Evolutionary conservation across 2,329 filamentous ascomycete genomes (phyloP).

Genomic region (Aspergillus eucalypticola): DNA sequence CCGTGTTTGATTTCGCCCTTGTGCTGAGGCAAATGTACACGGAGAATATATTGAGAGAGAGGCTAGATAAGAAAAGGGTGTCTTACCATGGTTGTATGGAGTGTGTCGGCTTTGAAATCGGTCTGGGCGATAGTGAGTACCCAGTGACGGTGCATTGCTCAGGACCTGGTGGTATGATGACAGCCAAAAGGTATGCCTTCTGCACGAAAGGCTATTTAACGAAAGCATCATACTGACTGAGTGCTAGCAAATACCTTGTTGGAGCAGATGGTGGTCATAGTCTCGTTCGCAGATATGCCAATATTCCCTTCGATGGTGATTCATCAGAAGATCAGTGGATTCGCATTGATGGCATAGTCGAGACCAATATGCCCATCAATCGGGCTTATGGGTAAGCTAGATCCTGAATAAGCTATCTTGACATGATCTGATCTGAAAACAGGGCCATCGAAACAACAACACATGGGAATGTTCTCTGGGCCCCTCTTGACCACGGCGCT

Average conservation of each 20-base stretch:
- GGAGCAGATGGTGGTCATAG: slow-evolving; percentile 10
- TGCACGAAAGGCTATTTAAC: background rate
- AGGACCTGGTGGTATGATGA: background rate
- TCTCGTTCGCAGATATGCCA: slow-evolving; percentile 5
- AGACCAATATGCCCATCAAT: slow-evolving; percentile 12
- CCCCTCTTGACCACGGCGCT: slow-evolving; percentile 12
- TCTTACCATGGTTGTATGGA: background rate
- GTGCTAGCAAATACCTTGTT: slow-evolving; percentile 9
- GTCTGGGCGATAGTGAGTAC: background rate
- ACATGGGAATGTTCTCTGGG: slow-evolving; percentile 15
- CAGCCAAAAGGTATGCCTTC: background rate
- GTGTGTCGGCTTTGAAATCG: background rate
- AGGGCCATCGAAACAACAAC: slow-evolving; percentile 11
- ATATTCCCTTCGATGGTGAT: slow-evolving; percentile 12
- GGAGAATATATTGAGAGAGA: background rate
- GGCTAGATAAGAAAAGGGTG: background rate
- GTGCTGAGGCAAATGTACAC: background rate
- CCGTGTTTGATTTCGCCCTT: background rate
- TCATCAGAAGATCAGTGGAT: slow-evolving; percentile 8
- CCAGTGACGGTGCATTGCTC: background rate
- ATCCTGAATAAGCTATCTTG: too few species aligned
- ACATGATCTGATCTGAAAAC: background rate
- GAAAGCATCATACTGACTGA: background rate
- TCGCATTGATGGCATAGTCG: slow-evolving; percentile 9
- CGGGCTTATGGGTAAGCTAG: slow-evolving; percentile 2